These are phyloP conservation scores for Pseudofabraea citricarpa DNA, from an alignment of 2,329 filamentous ascomycete genomes.

Conservation along the genomic window DNA sequence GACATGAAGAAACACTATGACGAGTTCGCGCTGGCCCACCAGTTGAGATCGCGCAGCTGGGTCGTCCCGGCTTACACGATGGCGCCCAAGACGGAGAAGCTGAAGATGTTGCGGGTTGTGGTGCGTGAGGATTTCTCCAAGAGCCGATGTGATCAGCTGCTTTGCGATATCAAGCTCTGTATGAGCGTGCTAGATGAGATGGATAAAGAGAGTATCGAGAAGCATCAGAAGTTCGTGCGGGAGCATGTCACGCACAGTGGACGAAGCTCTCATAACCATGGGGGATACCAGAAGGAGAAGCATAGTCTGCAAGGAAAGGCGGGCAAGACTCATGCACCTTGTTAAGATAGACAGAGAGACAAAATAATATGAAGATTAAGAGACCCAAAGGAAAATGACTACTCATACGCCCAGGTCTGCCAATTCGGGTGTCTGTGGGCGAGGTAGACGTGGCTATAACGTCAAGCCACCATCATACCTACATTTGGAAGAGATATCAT, in stretches of 20 bases:
- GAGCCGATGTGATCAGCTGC: conserved; percentile 72
- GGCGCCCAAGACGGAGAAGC: conserved; percentile 76
- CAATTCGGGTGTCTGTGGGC: too few relatives aligned
- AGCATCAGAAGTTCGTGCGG: conserved; percentile 62
- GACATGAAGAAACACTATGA: conserved; percentile 57
- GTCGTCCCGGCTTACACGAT: conserved; percentile 96
- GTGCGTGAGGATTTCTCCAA: conserved; percentile 89
- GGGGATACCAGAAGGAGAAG: conserved; percentile 62
- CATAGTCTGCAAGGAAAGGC: conserved; percentile 87
- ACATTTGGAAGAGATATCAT: too few relatives aligned
- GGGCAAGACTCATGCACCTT: conserved; percentile 85
- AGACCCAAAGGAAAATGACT: too few relatives aligned
- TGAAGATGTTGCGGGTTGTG: conserved; percentile 91
- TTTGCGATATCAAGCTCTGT: conserved; percentile 75
- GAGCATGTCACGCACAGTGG: conserved; percentile 47
- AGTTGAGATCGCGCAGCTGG: conserved; percentile 83
- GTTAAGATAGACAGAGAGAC: too few relatives aligned
- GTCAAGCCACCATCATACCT: too few relatives aligned
- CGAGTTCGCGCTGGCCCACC: conserved; percentile 77
- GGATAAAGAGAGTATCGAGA: conserved; percentile 66
- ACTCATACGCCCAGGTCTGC: too few relatives aligned
- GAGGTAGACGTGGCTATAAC: too few relatives aligned
- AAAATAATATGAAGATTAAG: too few relatives aligned
- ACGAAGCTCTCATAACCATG: conserved; percentile 44
- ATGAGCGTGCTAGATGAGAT: conserved; percentile 66